Evolutionary conservation across 306 rosid genomes (phyloP).

Genomic region (Prunus kanzakura): DNA sequence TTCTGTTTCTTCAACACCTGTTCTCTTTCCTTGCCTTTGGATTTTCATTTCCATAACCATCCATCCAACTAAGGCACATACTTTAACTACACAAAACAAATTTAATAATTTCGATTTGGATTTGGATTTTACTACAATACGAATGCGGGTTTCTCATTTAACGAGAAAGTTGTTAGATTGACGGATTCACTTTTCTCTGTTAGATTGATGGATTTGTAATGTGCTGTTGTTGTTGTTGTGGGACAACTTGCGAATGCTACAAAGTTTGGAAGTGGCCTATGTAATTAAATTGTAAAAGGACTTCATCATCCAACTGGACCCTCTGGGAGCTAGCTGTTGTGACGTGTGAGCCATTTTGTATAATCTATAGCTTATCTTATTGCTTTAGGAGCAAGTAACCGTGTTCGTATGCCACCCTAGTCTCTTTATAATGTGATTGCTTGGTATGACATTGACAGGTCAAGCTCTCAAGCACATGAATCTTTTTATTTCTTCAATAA

Average conservation of each 20-base stretch:
- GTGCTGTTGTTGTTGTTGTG: background rate
- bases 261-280: background rate
- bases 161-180: too few relatives aligned
- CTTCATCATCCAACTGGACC: background rate
- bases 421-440: background rate
- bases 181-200: background rate
- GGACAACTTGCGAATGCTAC: background rate
- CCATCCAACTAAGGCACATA: too few relatives aligned
- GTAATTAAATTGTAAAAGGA: background rate
- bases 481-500: too few relatives aligned
- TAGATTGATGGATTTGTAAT: background rate
- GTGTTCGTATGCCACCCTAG: background rate
- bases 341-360: constrained; percentile 13
- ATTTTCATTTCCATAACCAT: background rate
- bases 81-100: too few relatives aligned
- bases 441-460: too few relatives aligned
- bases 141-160: too few relatives aligned
- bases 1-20: background rate
- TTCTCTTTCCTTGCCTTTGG: background rate
- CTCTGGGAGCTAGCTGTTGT: constrained; percentile 1
- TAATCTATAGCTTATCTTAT: background rate
- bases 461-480: too few relatives aligned
- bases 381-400: constrained; percentile 13
- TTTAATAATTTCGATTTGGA: too few relatives aligned
- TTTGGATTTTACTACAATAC: too few relatives aligned